A percentile compares a stretch with the other conserved stretches of the same genome.
Conservation (phyloP, 1,284 basidiomycete genomes). For the Cryptococcus sp. region DNA sequence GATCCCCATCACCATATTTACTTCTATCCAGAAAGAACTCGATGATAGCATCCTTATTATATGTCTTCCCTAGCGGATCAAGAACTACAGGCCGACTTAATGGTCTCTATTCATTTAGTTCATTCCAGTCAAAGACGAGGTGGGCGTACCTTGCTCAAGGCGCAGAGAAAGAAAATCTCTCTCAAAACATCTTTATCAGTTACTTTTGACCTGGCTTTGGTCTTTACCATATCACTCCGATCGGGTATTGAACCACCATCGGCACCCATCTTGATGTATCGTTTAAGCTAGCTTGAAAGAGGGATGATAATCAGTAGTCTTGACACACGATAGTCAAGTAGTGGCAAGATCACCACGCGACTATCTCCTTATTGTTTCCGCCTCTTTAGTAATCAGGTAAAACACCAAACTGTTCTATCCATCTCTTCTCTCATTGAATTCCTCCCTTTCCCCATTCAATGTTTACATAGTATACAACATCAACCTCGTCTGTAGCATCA, state of each 20-base stretch:
- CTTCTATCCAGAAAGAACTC: constrained; percentile 77
- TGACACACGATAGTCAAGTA: too few relatives aligned
- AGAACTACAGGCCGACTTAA: constrained; percentile 80
- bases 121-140: background rate
- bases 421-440: background rate
- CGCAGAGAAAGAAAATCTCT: constrained; percentile 86
- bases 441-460: background rate
- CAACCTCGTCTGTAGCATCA: background rate
- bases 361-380: too few relatives aligned
- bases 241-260: constrained; percentile 49
- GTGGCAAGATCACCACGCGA: too few relatives aligned
- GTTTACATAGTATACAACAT: background rate
- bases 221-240: constrained; percentile 47
- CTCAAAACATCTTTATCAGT: constrained; percentile 78
- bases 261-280: constrained; percentile 41
- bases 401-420: background rate
- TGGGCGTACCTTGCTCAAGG: constrained; percentile 76
- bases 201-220: constrained; percentile 52
- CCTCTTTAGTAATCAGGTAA: too few relatives aligned
- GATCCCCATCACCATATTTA: constrained; percentile 71
- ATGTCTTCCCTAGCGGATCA: constrained; percentile 82
- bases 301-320: background rate
- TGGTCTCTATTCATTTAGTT: constrained; percentile 56
- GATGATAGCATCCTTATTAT: constrained; percentile 87
- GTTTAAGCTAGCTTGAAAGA: background rate